Percentiles rank a stretch among this genome's conserved stretches.
Conservation (phyloP, 1,284 basidiomycete genomes). For the Papiliotrema terrestris region DNA sequence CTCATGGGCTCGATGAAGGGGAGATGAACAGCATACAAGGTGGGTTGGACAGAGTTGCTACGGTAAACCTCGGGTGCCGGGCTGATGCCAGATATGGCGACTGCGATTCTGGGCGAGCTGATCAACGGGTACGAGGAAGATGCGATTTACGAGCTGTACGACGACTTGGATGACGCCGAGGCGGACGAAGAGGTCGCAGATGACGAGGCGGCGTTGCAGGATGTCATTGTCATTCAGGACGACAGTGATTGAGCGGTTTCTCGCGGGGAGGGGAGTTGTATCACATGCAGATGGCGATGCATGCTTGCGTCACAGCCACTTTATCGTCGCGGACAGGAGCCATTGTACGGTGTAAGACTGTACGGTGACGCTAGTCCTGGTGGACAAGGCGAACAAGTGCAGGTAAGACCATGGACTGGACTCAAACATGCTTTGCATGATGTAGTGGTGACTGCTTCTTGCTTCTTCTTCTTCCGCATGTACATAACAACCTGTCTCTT, state of each 20-base stretch:
- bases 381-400: no score
- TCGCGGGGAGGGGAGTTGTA: no score
- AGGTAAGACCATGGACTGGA: no score
- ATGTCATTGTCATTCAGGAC: background rate
- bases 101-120: slow-evolving; percentile 65
- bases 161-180: slow-evolving; percentile 1
- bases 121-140: slow-evolving; percentile 68
- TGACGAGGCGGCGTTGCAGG: background rate
- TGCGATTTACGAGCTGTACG: slow-evolving; percentile 65
- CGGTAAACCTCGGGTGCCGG: background rate
- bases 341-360: no score
- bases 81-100: slow-evolving; percentile 57
- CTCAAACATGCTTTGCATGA: no score
- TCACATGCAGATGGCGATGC: no score
- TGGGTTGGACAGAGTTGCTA: slow-evolving; percentile 35
- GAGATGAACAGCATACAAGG: slow-evolving; percentile 50
- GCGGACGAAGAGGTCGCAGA: background rate
- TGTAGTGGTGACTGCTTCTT: background rate
- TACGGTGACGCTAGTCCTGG: no score
- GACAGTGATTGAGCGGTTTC: background rate
- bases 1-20: background rate
- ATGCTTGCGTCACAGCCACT: no score
- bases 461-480: slow-evolving; percentile 1
- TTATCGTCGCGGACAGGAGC: no score
- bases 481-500: background rate